These are phyloP conservation scores for Candida succiphila DNA, from an alignment of 805 yeast species.

Conservation along the genomic window DNA sequence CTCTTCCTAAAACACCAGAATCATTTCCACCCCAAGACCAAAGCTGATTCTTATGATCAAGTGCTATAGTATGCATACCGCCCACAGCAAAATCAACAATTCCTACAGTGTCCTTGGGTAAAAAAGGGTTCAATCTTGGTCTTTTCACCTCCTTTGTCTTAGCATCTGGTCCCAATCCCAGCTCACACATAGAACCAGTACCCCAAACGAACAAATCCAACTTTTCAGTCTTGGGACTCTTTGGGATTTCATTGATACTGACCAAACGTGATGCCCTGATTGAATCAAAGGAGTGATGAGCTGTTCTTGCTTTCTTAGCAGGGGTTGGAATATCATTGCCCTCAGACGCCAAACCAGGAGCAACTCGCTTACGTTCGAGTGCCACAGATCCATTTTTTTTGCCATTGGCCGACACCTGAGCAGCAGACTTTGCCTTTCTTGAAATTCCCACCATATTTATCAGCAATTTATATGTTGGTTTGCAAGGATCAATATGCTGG, in stretches of 20 bases:
- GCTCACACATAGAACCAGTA: constrained; percentile 93
- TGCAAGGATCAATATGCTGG: not conserved
- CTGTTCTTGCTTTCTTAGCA: constrained; percentile 24
- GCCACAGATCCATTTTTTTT: no score
- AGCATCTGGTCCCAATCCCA: constrained; percentile 95
- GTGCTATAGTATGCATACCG: constrained; percentile 87
- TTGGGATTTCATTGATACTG: constrained; percentile 30
- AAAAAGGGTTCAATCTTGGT: constrained; percentile 81
- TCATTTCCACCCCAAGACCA: constrained; percentile 99
- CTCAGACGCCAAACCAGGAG: constrained; percentile 9
- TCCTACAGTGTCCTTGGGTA: constrained; percentile 51
- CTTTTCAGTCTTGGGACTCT: constrained; percentile 27
- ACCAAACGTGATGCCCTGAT: constrained; percentile 41
- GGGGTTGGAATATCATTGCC: constrained; percentile 13
- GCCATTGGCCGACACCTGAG: not conserved
- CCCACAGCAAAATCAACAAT: constrained; percentile 89
- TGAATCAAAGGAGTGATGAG: constrained; percentile 30
- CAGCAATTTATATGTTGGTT: not conserved
- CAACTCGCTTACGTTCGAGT: constrained; percentile 11
- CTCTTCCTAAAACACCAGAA: constrained; percentile 84
- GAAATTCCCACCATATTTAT: constrained; percentile 32
- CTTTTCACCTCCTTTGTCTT: constrained; percentile 90
- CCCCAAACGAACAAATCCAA: constrained; percentile 92
- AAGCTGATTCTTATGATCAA: constrained; percentile 65
- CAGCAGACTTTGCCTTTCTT: constrained; percentile 14